A percentile compares a stretch with the other conserved stretches of the same genome.
These are phyloP conservation scores for Posidonia oceanica DNA, from an alignment of 116 monocot species.

Conservation along the genomic window DNA sequence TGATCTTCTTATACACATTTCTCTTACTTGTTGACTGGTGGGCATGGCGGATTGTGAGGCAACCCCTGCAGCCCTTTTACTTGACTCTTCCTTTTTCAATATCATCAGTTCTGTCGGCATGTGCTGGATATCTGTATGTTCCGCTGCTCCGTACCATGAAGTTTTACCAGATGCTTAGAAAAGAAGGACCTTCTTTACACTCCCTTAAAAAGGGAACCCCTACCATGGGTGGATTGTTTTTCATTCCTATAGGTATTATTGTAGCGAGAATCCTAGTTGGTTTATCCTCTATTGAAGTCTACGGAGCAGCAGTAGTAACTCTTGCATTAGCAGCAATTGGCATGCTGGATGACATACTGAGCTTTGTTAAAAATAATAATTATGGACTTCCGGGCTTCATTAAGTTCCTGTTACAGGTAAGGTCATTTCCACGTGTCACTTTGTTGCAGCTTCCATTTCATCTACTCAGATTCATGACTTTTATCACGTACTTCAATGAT, in stretches of 20 bases:
- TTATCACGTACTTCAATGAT: neutral
- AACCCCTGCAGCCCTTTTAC: constrained; percentile 46
- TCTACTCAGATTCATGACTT: no score
- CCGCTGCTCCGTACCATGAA: constrained; percentile 52
- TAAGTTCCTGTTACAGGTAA: constrained; percentile 48
- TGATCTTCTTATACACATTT: constrained; percentile 31
- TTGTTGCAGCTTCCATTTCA: no score
- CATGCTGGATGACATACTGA: constrained; percentile 54
- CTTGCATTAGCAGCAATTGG: constrained; percentile 63
- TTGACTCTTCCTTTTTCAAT: constrained; percentile 52
- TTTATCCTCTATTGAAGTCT: constrained; percentile 32
- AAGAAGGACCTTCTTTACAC: constrained; percentile 39
- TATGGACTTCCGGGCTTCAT: constrained; percentile 56
- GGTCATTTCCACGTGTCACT: no score
- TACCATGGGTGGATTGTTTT: constrained; percentile 86
- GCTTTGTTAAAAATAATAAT: constrained; percentile 26
- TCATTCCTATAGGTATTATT: constrained; percentile 65
- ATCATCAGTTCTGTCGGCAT: constrained; percentile 43
- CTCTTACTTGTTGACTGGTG: constrained; percentile 65
- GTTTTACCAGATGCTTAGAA: constrained; percentile 43
- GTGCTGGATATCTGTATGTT: constrained; percentile 54
- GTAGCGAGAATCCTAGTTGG: constrained; percentile 39
- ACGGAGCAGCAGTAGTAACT: constrained; percentile 47
- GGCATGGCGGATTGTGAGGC: constrained; percentile 51
- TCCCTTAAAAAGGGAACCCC: constrained; percentile 41